These are phyloP conservation scores for Hylodesmum podocarpum DNA, from an alignment of 306 rosid genomes.

Conservation along the genomic window DNA sequence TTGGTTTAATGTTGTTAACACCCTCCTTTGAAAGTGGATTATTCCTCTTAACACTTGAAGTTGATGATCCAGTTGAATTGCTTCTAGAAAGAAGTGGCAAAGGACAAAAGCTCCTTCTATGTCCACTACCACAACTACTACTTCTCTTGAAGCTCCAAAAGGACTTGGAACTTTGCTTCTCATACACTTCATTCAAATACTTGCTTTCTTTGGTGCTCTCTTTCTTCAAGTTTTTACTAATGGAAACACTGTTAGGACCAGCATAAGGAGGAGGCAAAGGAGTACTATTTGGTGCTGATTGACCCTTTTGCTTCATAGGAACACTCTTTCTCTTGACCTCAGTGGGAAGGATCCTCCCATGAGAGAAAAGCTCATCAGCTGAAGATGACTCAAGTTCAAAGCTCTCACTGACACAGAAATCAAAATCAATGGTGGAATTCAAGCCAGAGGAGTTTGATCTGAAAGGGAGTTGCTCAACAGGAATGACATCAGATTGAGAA, in stretches of 20 bases:
- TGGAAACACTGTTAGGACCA: background rate
- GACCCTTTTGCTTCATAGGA: slow-evolving; percentile 29
- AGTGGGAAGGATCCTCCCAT: slow-evolving; percentile 70
- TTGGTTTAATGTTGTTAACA: slow-evolving; percentile 35
- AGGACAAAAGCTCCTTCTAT: slow-evolving; percentile 75
- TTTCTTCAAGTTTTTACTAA: slow-evolving; percentile 26
- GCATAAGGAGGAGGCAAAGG: slow-evolving; percentile 37
- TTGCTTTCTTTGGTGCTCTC: slow-evolving; percentile 36
- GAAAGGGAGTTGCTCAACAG: slow-evolving; percentile 61
- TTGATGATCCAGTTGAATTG: slow-evolving; percentile 76
- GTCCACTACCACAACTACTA: slow-evolving; percentile 81
- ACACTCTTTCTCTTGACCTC: slow-evolving; percentile 59
- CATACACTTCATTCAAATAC: slow-evolving; percentile 37
- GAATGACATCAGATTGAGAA: slow-evolving; percentile 55
- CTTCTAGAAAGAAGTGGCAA: slow-evolving; percentile 80
- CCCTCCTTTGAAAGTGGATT: slow-evolving; percentile 46
- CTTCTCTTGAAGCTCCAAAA: slow-evolving; percentile 89
- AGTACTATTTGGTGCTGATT: slow-evolving; percentile 7
- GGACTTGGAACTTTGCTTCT: slow-evolving; percentile 58
- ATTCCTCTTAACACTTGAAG: slow-evolving; percentile 45
- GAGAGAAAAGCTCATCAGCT: slow-evolving; percentile 86
- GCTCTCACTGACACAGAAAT: slow-evolving; percentile 59
- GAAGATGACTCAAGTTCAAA: slow-evolving; percentile 65
- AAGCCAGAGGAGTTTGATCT: slow-evolving; percentile 60
- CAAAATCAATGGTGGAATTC: slow-evolving; percentile 64